These are phyloP conservation scores for Pseudopyrenochaeta lycopersici DNA, from an alignment of 2,329 filamentous ascomycete genomes.

Conservation along the genomic window DNA sequence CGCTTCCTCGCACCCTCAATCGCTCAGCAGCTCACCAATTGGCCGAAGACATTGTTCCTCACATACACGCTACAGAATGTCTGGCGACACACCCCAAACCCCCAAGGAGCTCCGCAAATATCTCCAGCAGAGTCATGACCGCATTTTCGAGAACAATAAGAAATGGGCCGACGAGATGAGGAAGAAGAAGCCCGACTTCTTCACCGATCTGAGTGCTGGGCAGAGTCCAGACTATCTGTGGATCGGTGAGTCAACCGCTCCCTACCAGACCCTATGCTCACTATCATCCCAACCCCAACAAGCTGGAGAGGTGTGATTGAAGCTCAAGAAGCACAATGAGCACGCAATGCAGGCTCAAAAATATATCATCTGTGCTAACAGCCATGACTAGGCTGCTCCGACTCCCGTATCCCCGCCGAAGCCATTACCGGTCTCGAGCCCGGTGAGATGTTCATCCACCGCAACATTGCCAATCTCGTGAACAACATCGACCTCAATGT, in stretches of 20 bases:
- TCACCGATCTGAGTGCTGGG: conserved; percentile 69
- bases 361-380: conserved; percentile 7
- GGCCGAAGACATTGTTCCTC: background rate
- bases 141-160: conserved; percentile 74
- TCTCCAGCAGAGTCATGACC: conserved; percentile 70
- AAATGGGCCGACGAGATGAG: conserved; percentile 70
- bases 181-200: conserved; percentile 70
- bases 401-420: conserved; percentile 52
- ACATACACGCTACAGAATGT: conserved; percentile 19
- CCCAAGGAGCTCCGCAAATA: conserved; percentile 54
- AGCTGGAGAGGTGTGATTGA: background rate
- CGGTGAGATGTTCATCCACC: conserved; percentile 47
- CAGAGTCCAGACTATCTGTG: conserved; percentile 75
- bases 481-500: conserved; percentile 53
- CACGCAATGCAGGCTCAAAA: background rate
- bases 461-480: conserved; percentile 50
- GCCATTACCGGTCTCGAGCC: conserved; percentile 51
- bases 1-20: background rate
- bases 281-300: background rate
- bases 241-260: conserved; percentile 41
- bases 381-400: conserved; percentile 44
- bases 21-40: background rate
- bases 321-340: background rate
- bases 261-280: background rate
- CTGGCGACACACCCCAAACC: conserved; percentile 24